Conservation (phyloP, 768 basidiomycete genomes). For the Podaxis sp. region DNA sequence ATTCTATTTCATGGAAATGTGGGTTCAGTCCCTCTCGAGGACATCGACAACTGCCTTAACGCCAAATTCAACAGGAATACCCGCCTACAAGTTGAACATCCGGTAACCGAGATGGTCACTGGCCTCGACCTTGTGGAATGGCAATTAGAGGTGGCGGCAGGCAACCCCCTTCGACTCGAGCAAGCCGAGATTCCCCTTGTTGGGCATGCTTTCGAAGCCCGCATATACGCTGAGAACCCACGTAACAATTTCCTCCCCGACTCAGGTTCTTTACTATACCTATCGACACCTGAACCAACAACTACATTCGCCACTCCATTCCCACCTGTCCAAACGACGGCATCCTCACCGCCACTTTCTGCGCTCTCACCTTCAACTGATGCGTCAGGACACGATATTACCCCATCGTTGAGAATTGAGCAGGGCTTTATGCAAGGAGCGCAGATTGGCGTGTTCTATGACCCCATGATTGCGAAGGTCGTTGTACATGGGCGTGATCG, state of each 20-base stretch:
- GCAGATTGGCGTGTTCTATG: slow-evolving; percentile 86
- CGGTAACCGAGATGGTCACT: slow-evolving; percentile 94
- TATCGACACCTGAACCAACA: slow-evolving; percentile 78
- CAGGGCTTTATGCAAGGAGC: slow-evolving; percentile 84
- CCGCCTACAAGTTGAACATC: slow-evolving; percentile 85
- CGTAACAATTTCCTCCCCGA: slow-evolving; percentile 93
- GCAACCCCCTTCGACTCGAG: slow-evolving; percentile 77
- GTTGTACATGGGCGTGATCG: slow-evolving; percentile 87
- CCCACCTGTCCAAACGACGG: slow-evolving; percentile 23
- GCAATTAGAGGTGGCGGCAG: slow-evolving; percentile 92
- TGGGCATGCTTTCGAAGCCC: slow-evolving; percentile 92
- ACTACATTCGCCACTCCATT: slow-evolving; percentile 61
- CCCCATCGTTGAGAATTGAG: slow-evolving; percentile 78
- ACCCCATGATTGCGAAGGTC: slow-evolving; percentile 91
- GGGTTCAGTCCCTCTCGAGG: slow-evolving; percentile 22
- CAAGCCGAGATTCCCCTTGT: slow-evolving; percentile 83
- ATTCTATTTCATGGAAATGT: slow-evolving; percentile 98
- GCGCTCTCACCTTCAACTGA: slow-evolving; percentile 31
- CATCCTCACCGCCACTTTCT: slow-evolving; percentile 22
- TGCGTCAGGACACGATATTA: slow-evolving; percentile 28
- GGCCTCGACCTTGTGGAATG: slow-evolving; percentile 93
- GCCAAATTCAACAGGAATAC: slow-evolving; percentile 60
- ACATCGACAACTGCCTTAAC: not conserved
- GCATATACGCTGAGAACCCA: slow-evolving; percentile 95
- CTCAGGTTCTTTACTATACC: slow-evolving; percentile 77